These are phyloP conservation scores for Coemansia sp. DNA, from an alignment of 192 early-diverging fungal species.

Conservation along the genomic window DNA sequence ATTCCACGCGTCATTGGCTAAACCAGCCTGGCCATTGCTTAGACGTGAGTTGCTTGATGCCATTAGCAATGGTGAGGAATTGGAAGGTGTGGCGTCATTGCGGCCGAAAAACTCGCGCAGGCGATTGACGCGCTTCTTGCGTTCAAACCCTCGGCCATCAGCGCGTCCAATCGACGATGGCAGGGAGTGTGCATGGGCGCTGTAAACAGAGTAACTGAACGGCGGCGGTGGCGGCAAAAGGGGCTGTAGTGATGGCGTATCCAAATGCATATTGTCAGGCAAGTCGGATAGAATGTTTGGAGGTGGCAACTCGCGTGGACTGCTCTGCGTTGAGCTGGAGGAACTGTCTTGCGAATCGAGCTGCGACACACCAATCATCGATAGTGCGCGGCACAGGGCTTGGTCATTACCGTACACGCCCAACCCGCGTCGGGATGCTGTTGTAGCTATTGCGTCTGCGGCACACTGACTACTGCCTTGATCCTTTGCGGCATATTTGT, in stretches of 20 bases:
- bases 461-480: background rate
- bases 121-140: slow-evolving; percentile 53
- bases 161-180: slow-evolving; percentile 8
- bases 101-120: slow-evolving; percentile 58
- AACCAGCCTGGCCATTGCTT: background rate
- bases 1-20: background rate
- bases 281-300: background rate
- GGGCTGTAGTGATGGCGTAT: background rate
- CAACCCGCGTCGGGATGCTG: background rate
- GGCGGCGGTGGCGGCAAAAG: background rate
- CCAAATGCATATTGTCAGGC: background rate
- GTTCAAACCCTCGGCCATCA: slow-evolving; percentile 19
- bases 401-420: slow-evolving; percentile 22
- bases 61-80: background rate
- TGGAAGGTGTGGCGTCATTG: background rate
- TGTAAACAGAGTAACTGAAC: slow-evolving; percentile 22
- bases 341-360: slow-evolving; percentile 31
- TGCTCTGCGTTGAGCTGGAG: slow-evolving; percentile 1
- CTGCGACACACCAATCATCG: slow-evolving; percentile 52
- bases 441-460: background rate
- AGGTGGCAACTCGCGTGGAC: background rate
- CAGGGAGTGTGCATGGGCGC: slow-evolving; percentile 12
- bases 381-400: slow-evolving; percentile 39
- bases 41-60: background rate
- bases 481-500: background rate